Evolutionary conservation across 2,329 filamentous ascomycete species (phyloP), one percentile per base, ranked within the genome.

Genomic region (Pseudogymnoascus sp.): DNA sequence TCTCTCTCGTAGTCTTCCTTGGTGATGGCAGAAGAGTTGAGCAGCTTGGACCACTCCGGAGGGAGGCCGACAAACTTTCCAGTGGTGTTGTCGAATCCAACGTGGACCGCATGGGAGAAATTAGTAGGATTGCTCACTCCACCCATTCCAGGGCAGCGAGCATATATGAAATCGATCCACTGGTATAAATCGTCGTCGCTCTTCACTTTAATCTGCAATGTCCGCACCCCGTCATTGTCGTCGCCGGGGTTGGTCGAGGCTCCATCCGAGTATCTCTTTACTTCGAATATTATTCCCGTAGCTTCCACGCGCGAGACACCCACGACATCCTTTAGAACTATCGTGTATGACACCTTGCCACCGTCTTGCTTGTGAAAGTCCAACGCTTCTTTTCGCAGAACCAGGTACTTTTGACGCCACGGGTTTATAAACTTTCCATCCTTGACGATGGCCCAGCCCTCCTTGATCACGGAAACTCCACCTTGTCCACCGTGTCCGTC

Each of bases 1-100:
- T 99, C 97, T 72, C 94, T 92, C 77, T 96, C 91, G 76, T 97
- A 97, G 74, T 99, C 94, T 71, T 99, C 94, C 76, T 97, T 96
- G 64, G 94, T 97, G 71, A 99, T 94, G 63, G 94, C 94, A 2
- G 94, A 97, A 7, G 92, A 92, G 71, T 94, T 97, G 68, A 99
- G 82, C 60, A 99, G 82, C 76, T 95, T 95, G 72, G 96, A 94
- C 94, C 94, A 99, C 79, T 99, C 94, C 4, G 91, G 88, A 1
- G 94, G 94, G 68, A 99, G 77, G 39, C 94, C 94, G 58, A 96
- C 91, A 71, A 99, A 99, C 68, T 94, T 92, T 66, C 94, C 94
- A 2, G 91, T 96, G 70, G 92, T 88, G 27, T 93, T 92, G 73
- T 99, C 94, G 72, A 97, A 99, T 64, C 94, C 94, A 67, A 99